These are phyloP conservation scores for Murraya paniculata DNA, from an alignment of 345 rosid genomes.

Conservation along the genomic window DNA sequence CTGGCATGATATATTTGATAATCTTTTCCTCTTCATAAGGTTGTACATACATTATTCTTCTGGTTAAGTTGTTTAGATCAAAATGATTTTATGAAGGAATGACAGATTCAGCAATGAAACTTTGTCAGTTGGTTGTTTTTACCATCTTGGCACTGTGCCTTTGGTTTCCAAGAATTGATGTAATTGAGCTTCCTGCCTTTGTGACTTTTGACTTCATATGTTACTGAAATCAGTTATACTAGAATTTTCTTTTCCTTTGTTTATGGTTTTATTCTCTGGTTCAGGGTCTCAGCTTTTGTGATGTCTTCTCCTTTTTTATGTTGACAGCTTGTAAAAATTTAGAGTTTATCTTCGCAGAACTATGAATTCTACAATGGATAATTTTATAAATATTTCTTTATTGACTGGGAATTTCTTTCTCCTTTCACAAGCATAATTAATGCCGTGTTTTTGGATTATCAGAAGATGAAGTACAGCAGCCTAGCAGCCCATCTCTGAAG, in stretches of 20 bases:
- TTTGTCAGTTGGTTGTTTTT: neutral
- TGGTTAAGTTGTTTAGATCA: neutral
- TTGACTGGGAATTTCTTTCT: neutral
- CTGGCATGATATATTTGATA: neutral
- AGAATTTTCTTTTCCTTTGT: neutral
- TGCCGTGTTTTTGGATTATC: slow-evolving; percentile 21
- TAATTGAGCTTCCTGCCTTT: neutral
- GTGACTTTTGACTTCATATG: neutral
- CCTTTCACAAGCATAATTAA: slow-evolving; percentile 1
- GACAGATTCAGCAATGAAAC: neutral
- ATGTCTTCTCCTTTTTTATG: neutral
- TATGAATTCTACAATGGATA: neutral
- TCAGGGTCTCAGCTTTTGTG: neutral
- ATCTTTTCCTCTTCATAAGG: neutral
- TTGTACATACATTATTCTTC: neutral
- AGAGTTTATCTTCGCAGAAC: neutral
- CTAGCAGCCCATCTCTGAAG: slow-evolving; percentile 91
- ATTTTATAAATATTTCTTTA: neutral
- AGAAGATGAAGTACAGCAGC: slow-evolving; percentile 74
- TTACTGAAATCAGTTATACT: neutral
- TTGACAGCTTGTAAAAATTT: neutral
- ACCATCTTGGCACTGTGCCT: neutral
- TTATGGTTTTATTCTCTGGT: neutral
- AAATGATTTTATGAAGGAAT: neutral
- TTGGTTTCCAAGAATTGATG: neutral